Percentiles rank a stretch among this genome's conserved stretches.
Evolutionary conservation across 169 alveolate species (phyloP).

Genomic region (Sarcocystis neurona): DNA sequence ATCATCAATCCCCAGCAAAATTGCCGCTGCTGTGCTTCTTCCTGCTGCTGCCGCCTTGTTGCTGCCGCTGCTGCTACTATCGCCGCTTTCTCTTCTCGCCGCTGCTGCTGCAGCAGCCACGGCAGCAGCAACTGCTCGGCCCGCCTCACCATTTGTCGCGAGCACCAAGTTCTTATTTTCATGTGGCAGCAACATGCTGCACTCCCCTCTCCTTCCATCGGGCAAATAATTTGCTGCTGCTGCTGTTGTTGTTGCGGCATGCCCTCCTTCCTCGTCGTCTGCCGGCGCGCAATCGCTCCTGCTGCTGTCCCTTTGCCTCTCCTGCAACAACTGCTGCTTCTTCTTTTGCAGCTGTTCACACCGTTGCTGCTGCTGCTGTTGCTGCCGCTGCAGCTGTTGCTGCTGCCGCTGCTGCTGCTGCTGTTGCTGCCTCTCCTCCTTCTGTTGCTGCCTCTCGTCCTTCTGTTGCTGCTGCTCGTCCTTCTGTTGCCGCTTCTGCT

Average conservation of each 20-base stretch:
- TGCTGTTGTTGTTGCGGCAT: conserved; percentile 25
- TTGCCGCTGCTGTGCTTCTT: too few relatives aligned
- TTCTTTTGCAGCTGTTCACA: not conserved
- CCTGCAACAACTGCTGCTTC: conserved; percentile 20
- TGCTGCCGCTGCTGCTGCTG: not conserved
- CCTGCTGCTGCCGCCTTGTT: conserved; percentile 30
- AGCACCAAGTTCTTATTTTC: too few relatives aligned
- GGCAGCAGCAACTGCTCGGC: too few relatives aligned
- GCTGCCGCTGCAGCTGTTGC: not conserved
- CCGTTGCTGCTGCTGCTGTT: too few relatives aligned
- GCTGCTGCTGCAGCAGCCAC: too few relatives aligned
- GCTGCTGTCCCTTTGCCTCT: not conserved
- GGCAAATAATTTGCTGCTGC: too few relatives aligned
- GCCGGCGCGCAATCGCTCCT: not conserved
- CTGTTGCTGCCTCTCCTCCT: conserved; percentile 8
- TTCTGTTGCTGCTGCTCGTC: not conserved
- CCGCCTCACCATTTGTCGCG: too few relatives aligned
- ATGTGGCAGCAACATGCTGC: too few relatives aligned
- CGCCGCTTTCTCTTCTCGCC: too few relatives aligned
- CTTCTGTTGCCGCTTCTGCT: not conserved
- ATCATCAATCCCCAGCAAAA: too few relatives aligned
- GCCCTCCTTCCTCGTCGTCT: not conserved
- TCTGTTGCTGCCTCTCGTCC: not conserved
- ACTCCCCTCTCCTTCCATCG: too few relatives aligned
- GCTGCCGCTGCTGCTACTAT: too few relatives aligned